Evolutionary conservation across 805 yeast species (phyloP), one percentile per base, ranked within the genome.

Genomic region (Zygosaccharomyces siamensis): DNA sequence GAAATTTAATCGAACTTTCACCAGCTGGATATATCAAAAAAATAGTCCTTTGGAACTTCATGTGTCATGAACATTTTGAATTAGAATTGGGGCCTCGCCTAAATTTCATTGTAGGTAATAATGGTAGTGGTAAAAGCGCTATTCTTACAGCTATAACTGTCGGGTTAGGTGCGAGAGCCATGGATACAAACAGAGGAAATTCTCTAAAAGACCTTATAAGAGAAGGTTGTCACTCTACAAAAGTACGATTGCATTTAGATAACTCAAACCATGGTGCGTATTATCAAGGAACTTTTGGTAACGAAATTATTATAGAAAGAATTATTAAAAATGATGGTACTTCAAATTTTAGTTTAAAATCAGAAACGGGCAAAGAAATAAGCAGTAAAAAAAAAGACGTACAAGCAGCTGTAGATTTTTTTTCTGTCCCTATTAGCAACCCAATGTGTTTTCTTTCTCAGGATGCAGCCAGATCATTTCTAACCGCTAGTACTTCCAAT

Each of bases 361-460:
- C 80, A 36, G 78, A 69, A 38, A 60, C 55, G 2, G 83, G 84
- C 1, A 75, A 71, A 45, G 72, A 73, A 2, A 67, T 86, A 0
- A 79, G 89, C 1, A 73, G 71, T 12, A 85, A 83, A 58, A 84
- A 81, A 50, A 72, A 74, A 27, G 85, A 82, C 11, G 67, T 93
- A 27, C 88, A 81, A 54, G 77, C 76, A 4, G 83, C 93, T 2
- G 68, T 89, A 41, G 81, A 79, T 54, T 78, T 76, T 53, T 89
- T 84, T 61, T 81, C 84, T 39, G 83, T 92, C 38, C 83, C 87
- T 5, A 84, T 93, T 23, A 90, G 83, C 58, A 93, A 93, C 58
- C 97, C 97, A 5, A 80, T 93, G 78, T 86, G 96, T 1, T 86
- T 93, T 60, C 72, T 93, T 43, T 88, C 96, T 1, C 99, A 93